phyloP scores from a whole-genome alignment of 148 eudicot species.

The Nyssa sinensis region DNA sequence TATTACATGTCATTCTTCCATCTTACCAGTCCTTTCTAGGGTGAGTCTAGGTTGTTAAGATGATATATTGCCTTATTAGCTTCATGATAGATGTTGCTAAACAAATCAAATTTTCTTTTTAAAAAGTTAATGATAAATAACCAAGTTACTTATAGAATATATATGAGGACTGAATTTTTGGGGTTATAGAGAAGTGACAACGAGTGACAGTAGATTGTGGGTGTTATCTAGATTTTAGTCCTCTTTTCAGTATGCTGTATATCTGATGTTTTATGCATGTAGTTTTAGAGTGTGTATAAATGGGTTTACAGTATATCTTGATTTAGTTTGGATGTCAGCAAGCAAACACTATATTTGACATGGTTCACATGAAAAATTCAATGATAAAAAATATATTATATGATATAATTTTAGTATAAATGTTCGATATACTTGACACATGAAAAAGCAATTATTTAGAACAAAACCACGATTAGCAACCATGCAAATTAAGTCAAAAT shows the following conservation, averaged over 20 bases:
- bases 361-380: background rate
- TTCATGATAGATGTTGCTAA: background rate
- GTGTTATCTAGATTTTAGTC: no score
- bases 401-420: no score
- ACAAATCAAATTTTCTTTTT: background rate
- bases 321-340: background rate
- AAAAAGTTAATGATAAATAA: background rate
- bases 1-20: background rate
- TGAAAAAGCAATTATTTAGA: no score
- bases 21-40: background rate
- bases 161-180: background rate
- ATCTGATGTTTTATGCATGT: no score
- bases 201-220: no score
- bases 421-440: background rate
- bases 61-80: background rate
- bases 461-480: no score
- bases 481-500: no score
- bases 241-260: no score
- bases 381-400: background rate
- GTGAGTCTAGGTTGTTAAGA: background rate
- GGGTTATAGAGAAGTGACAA: no score
- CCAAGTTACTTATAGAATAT: no score
- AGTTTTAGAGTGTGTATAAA: background rate
- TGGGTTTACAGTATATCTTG: background rate
- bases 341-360: background rate